Conservation (phyloP, 192 early-diverging fungal species). For the Coemansia aciculifera region DNA sequence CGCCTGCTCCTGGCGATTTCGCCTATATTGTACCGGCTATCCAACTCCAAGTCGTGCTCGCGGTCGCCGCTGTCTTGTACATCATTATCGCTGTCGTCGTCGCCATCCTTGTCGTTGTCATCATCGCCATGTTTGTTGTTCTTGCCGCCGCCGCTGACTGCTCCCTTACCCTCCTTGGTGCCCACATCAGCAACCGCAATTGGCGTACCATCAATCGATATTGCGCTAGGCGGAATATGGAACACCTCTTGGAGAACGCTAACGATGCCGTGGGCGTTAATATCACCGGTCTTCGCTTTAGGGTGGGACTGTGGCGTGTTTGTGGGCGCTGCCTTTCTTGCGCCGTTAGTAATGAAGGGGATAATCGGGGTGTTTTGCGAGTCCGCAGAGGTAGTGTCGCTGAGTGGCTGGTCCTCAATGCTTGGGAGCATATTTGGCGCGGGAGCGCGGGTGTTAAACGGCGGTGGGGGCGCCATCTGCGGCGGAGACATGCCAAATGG, state of each 20-base stretch:
- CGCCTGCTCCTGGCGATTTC: constrained; percentile 6
- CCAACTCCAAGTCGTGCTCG: constrained; percentile 16
- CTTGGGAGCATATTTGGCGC: neutral
- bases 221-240: constrained; percentile 40
- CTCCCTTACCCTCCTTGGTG: constrained; percentile 10
- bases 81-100: constrained; percentile 13
- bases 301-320: neutral
- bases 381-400: neutral
- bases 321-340: constrained; percentile 17
- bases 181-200: neutral
- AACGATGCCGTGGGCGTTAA: constrained; percentile 42
- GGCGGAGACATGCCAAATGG: constrained; percentile 10
- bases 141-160: constrained; percentile 5
- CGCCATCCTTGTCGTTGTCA: constrained; percentile 18
- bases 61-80: constrained; percentile 7
- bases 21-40: constrained; percentile 14
- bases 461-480: neutral
- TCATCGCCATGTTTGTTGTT: constrained; percentile 16
- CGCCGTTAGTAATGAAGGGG: constrained; percentile 42
- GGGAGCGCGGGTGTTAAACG: neutral
- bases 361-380: constrained; percentile 31
- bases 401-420: neutral
- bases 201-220: constrained; percentile 48
- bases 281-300: constrained; percentile 1
- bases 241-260: constrained; percentile 39